Percentiles rank a stretch among this genome's conserved stretches.
These are phyloP conservation scores for Ceriops decandra DNA, from an alignment of 345 rosid genomes.

Conservation along the genomic window DNA sequence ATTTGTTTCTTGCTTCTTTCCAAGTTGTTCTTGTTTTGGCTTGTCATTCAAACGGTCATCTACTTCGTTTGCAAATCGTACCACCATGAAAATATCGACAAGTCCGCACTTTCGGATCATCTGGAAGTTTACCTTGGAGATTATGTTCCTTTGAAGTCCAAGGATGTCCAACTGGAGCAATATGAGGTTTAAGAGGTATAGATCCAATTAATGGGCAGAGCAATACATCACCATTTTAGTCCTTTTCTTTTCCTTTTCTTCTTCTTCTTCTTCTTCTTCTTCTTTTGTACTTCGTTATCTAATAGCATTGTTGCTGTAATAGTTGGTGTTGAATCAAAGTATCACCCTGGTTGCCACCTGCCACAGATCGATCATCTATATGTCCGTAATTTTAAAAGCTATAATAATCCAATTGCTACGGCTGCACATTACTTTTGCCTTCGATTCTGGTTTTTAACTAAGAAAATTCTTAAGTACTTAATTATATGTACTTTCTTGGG, in stretches of 20 bases:
- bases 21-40: conserved; percentile 29
- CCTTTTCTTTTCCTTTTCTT: not conserved
- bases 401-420: no score
- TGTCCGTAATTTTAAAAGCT: no score
- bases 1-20: conserved; percentile 34
- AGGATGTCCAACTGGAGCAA: conserved; percentile 16
- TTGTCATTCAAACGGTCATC: conserved; percentile 44
- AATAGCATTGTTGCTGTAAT: no score
- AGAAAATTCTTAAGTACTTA: no score
- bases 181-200: not conserved
- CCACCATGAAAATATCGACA: conserved; percentile 53
- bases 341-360: no score
- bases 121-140: conserved; percentile 52
- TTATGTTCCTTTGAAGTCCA: conserved; percentile 20
- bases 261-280: not conserved
- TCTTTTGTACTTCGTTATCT: not conserved
- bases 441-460: no score
- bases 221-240: no score
- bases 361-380: no score
- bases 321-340: no score
- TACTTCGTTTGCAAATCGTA: conserved; percentile 59
- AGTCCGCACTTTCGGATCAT: conserved; percentile 47
- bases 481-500: no score
- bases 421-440: no score
- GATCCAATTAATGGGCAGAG: no score